Percentiles rank a stretch among this genome's conserved stretches.
Evolutionary conservation across 2,329 filamentous ascomycete species (phyloP).

Genomic region (Talaromyces sp.): DNA sequence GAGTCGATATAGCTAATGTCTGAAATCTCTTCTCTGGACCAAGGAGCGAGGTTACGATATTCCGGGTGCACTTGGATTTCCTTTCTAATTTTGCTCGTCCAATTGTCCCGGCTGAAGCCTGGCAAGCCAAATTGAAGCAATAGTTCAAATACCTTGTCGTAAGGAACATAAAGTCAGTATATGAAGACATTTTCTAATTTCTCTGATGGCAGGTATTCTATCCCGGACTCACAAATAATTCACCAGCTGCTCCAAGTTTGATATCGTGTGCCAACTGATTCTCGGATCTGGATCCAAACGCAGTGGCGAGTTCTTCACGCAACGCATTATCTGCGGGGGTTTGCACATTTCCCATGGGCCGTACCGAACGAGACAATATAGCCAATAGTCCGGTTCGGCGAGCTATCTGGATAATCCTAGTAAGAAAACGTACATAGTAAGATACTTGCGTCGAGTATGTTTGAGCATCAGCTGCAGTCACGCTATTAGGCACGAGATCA

Average conservation of each 20-base stretch:
- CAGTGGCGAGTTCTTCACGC: neutral
- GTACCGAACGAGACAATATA: neutral
- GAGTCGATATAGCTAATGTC: slow-evolving; percentile 22
- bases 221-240: slow-evolving; percentile 17
- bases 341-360: neutral
- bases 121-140: slow-evolving; percentile 12
- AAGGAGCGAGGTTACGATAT: slow-evolving; percentile 37
- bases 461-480: neutral
- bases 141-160: neutral
- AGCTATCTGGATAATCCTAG: neutral
- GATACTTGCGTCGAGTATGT: neutral
- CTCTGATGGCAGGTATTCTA: slow-evolving; percentile 9
- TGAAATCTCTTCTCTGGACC: slow-evolving; percentile 40
- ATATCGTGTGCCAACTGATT: slow-evolving; percentile 8
- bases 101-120: slow-evolving; percentile 37
- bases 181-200: neutral
- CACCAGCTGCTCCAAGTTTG: slow-evolving; percentile 20
- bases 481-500: neutral
- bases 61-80: slow-evolving; percentile 34
- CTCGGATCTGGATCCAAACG: neutral
- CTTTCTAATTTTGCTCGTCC: slow-evolving; percentile 46
- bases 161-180: neutral
- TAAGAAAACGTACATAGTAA: neutral
- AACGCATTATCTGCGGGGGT: neutral
- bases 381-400: neutral